These are phyloP conservation scores for Phytophthora europaea DNA, from an alignment of 352 stramenopile genomes.

Conservation along the genomic window DNA sequence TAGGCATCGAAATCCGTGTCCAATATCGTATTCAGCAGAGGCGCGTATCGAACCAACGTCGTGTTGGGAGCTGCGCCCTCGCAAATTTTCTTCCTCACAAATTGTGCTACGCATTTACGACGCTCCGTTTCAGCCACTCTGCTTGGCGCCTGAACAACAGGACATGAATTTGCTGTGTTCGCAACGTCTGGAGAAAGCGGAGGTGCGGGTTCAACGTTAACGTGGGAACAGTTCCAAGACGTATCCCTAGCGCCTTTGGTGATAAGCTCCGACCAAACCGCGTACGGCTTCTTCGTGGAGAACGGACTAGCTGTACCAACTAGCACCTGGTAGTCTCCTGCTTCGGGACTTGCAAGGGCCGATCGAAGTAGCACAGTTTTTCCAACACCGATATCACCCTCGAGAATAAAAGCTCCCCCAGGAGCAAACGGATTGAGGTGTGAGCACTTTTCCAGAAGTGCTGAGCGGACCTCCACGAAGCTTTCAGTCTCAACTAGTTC, in stretches of 20 bases:
- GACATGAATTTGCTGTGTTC: constrained; percentile 11
- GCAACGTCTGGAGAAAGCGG: constrained; percentile 33
- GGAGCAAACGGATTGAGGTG: constrained; percentile 72
- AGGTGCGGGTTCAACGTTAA: constrained; percentile 24
- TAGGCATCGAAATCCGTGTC: constrained; percentile 79
- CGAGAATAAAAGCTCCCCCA: constrained; percentile 78
- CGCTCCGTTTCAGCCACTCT: constrained; percentile 46
- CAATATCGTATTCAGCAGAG: constrained; percentile 71
- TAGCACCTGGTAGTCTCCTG: constrained; percentile 64
- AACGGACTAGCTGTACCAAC: constrained; percentile 82
- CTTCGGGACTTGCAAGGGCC: constrained; percentile 60
- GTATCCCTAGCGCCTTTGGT: constrained; percentile 65
- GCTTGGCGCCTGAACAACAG: constrained; percentile 23
- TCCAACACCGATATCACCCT: constrained; percentile 87
- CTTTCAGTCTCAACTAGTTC: constrained; percentile 75
- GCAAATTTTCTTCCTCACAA: constrained; percentile 71
- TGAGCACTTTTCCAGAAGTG: constrained; percentile 74
- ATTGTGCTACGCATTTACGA: constrained; percentile 61
- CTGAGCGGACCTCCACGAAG: constrained; percentile 58
- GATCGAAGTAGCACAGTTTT: constrained; percentile 85
- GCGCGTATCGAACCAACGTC: constrained; percentile 65
- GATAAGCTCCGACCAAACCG: constrained; percentile 84
- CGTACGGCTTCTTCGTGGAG: constrained; percentile 79
- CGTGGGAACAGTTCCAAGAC: background rate
- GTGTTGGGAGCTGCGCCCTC: constrained; percentile 76